These are phyloP conservation scores for Leishmania turanica DNA, from an alignment of 208 protist species.

Conservation along the genomic window DNA sequence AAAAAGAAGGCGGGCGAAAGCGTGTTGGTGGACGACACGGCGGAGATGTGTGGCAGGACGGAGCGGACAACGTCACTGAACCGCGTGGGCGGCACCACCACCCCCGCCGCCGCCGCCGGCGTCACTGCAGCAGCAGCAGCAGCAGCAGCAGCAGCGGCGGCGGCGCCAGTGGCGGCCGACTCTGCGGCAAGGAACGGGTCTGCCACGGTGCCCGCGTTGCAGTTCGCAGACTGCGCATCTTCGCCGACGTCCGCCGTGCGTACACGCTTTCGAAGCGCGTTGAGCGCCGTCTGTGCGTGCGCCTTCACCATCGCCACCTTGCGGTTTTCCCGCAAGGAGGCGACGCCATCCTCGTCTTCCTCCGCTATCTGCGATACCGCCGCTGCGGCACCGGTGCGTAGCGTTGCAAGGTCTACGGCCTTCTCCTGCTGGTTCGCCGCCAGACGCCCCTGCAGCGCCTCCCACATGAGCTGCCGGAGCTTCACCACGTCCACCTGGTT, in stretches of 20 bases:
- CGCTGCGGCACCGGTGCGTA: conserved; percentile 11
- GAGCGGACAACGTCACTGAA: conserved; percentile 76
- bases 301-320: conserved; percentile 27
- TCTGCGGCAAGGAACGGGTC: not conserved
- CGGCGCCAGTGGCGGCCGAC: not conserved
- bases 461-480: conserved; percentile 85
- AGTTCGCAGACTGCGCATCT: conserved; percentile 6
- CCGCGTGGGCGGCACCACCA: conserved; percentile 12
- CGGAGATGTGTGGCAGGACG: conserved; percentile 65
- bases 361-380: conserved; percentile 4
- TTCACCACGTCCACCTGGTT: conserved; percentile 86
- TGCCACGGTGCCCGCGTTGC: not conserved
- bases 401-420: conserved; percentile 6
- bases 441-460: conserved; percentile 48
- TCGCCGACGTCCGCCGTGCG: conserved; percentile 11
- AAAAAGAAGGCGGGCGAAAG: conserved; percentile 92
- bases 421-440: conserved; percentile 26
- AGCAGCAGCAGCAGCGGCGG: not conserved
- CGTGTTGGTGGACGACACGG: conserved; percentile 74
- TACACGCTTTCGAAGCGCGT: conserved; percentile 15
- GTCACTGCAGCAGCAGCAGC: not conserved
- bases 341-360: not conserved
- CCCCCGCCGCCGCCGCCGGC: not conserved
- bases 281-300: conserved; percentile 33
- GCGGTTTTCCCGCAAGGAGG: not conserved